Conservation (phyloP, 345 rosid genomes). For the Salix brachista region DNA sequence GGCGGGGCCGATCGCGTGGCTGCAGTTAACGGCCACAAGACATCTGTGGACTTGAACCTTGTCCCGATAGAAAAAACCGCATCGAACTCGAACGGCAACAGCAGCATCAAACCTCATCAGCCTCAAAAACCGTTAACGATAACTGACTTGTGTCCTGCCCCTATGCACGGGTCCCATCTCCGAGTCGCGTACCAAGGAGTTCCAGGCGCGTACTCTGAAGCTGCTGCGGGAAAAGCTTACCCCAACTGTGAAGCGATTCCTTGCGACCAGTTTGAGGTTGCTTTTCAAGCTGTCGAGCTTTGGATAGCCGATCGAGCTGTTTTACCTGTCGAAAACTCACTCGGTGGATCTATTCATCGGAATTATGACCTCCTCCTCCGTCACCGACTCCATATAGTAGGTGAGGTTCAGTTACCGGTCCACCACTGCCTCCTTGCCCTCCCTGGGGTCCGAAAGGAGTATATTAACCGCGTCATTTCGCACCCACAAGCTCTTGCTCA, state of each 20-base stretch:
- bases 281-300: slow-evolving; percentile 95
- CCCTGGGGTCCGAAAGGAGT: slow-evolving; percentile 78
- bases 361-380: slow-evolving; percentile 96
- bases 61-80: slow-evolving; percentile 31
- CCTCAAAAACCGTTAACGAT: slow-evolving; percentile 52
- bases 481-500: slow-evolving; percentile 97
- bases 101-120: slow-evolving; percentile 16
- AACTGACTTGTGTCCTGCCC: slow-evolving; percentile 78
- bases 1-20: slow-evolving; percentile 35
- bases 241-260: slow-evolving; percentile 91
- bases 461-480: slow-evolving; percentile 78
- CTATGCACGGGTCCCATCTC: slow-evolving; percentile 81
- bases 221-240: slow-evolving; percentile 95
- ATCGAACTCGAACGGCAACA: not conserved
- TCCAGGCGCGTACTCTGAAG: slow-evolving; percentile 97
- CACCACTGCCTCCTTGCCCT: slow-evolving; percentile 92
- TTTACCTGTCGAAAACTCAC: slow-evolving; percentile 84
- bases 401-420: slow-evolving; percentile 88
- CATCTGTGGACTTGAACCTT: slow-evolving; percentile 47
- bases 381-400: slow-evolving; percentile 94
- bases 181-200: slow-evolving; percentile 97
- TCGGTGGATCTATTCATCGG: slow-evolving; percentile 94
- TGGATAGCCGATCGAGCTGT: slow-evolving; percentile 99
- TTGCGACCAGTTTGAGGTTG: slow-evolving; percentile 95
- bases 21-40: slow-evolving; percentile 53